Base-by-base conservation (phyloP, 2,329 filamentous ascomycete species). In the Chrysoporthe deuterocubensis region DNA sequence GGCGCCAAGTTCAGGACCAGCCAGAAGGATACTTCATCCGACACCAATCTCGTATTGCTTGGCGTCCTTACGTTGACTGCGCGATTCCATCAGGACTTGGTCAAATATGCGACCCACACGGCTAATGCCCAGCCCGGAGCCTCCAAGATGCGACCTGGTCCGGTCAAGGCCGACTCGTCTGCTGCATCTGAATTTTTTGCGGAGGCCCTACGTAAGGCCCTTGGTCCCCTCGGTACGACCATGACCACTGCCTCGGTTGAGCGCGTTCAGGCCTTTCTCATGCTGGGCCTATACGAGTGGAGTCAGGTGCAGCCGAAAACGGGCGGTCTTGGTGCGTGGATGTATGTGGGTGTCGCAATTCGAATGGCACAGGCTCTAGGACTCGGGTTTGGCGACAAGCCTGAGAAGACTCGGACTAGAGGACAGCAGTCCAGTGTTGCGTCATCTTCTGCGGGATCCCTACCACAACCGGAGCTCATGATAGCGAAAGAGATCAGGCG, bases 271-370 rank as follows among this genome's bases (percentile, higher is more conserved):
- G 88, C 89, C 0, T 83, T 89, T 58, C 81, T 93, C 11, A 92
- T 93, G 89, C 81, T 93, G 8, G 88, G 86, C 1, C 80, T 92
- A 13, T 91, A 92, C 70, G 89, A 92, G 71, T 92, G 90, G 90
- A 88, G 87, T 13, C 89, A 89, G 75, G 84, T 85, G 9, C 80
- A 84, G 6, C 78, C 79, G 4, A 78, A 79, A 61, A 74, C 76
- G 1, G 82, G 81, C 70, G 89, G 89, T 1, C 77, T 85, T 26
- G 85, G 85, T 52, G 89, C 89, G 16, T 93, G 89, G 86, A 84
- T 90, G 74, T 87, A 87, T 69, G 82, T 92, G 42, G 89, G 89
- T 14, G 79, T 88, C 8, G 89, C 90, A 4, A 86, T 90, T 58
- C 83, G 87, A 43, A 85, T 89, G 78, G 89, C 90, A 2, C 88